Evolutionary conservation across 805 yeast genomes (phyloP).

Genomic region (Komagataella phaffii): DNA sequence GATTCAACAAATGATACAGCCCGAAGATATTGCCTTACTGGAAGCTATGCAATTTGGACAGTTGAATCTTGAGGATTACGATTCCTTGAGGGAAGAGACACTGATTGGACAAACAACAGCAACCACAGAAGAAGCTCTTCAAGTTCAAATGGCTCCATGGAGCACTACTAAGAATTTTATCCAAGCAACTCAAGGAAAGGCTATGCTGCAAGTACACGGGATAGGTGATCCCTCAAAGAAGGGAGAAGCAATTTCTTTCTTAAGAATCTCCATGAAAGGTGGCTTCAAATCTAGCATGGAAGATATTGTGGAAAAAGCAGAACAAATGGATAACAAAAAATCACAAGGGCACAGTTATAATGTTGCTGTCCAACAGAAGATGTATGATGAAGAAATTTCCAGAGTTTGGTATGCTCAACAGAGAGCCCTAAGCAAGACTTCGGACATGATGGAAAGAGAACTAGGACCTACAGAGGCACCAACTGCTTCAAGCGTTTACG

Average conservation of each 20-base stretch:
- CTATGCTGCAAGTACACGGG: constrained; percentile 90
- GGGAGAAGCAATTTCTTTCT: constrained; percentile 78
- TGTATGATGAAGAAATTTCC: constrained; percentile 81
- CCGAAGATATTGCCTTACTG: constrained; percentile 78
- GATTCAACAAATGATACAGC: constrained; percentile 71
- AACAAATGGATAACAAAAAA: constrained; percentile 8
- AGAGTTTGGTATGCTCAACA: constrained; percentile 86
- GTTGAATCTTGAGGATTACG: constrained; percentile 72
- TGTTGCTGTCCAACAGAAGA: constrained; percentile 76
- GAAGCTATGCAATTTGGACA: constrained; percentile 95
- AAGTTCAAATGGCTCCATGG: constrained; percentile 91
- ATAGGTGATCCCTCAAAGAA: constrained; percentile 92
- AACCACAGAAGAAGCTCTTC: constrained; percentile 38
- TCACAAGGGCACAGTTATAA: constrained; percentile 54
- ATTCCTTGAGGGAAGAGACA: constrained; percentile 30
- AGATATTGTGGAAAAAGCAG: neutral
- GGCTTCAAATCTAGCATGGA: constrained; percentile 37
- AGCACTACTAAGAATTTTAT: constrained; percentile 83
- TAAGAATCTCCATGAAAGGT: constrained; percentile 90
- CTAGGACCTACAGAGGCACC: neutral
- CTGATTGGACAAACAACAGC: constrained; percentile 6
- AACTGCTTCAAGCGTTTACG: neutral
- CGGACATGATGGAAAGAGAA: constrained; percentile 4
- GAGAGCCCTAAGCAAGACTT: constrained; percentile 31
- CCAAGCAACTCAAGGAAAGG: constrained; percentile 90